Evolutionary conservation across 768 basidiomycete genomes (phyloP).

Genomic region (Tricholoma saponaceum): DNA sequence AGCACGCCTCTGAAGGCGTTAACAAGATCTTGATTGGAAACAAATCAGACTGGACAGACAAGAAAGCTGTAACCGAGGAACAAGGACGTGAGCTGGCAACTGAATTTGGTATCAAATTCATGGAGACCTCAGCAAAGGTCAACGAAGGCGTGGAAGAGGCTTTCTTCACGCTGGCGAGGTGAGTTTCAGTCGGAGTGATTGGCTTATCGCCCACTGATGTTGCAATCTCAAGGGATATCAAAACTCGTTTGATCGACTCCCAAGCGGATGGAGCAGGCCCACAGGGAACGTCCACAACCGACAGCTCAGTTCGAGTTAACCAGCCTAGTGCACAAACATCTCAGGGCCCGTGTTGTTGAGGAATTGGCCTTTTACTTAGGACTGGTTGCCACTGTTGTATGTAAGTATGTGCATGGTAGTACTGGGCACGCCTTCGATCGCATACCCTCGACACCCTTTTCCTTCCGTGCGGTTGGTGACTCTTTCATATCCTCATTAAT

Average conservation of each 20-base stretch:
- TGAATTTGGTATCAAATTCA: slow-evolving; percentile 93
- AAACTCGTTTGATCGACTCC: slow-evolving; percentile 94
- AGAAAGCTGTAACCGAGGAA: slow-evolving; percentile 86
- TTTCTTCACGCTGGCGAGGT: slow-evolving; percentile 97
- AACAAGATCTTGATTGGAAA: slow-evolving; percentile 99
- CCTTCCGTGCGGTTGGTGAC: slow-evolving; percentile 2
- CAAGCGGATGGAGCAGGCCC: slow-evolving; percentile 60
- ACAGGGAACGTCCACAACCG: slow-evolving; percentile 32
- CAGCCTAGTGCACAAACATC: slow-evolving; percentile 39
- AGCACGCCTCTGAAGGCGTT: slow-evolving; percentile 97
- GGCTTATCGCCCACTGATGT: not conserved
- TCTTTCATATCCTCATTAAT: slow-evolving; percentile 4
- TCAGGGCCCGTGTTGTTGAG: slow-evolving; percentile 49
- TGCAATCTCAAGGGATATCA: slow-evolving; percentile 73
- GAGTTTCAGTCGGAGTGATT: slow-evolving; percentile 20
- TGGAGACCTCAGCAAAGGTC: slow-evolving; percentile 96
- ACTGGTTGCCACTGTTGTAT: not conserved
- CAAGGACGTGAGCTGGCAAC: slow-evolving; percentile 90
- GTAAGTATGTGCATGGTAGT: slow-evolving; percentile 2
- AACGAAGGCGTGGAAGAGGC: slow-evolving; percentile 99
- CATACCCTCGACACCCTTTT: not conserved
- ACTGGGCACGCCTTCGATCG: not conserved
- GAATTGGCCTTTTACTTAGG: slow-evolving; percentile 16
- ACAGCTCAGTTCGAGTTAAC: slow-evolving; percentile 64
- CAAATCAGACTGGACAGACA: slow-evolving; percentile 98